phyloP scores from a whole-genome alignment of 805 yeast species.

The Starmerella cellae region DNA sequence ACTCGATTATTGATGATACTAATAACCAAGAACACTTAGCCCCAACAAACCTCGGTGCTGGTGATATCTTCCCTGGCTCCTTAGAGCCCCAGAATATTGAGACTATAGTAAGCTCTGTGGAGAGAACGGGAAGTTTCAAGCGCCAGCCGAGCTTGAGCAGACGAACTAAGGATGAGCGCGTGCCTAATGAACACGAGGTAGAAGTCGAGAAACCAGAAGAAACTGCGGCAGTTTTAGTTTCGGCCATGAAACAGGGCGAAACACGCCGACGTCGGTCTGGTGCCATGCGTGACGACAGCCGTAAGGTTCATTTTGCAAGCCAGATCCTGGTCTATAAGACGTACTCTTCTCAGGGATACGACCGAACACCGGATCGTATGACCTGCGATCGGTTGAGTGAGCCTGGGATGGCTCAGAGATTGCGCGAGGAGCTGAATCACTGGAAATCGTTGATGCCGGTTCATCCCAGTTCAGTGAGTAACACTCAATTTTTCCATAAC shows the following conservation, averaged over 20 bases:
- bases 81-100: slow-evolving; percentile 22
- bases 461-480: slow-evolving; percentile 63
- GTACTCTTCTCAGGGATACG: slow-evolving; percentile 69
- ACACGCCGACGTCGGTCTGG: slow-evolving; percentile 5
- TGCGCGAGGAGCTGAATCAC: slow-evolving; percentile 70
- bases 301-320: slow-evolving; percentile 44
- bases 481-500: slow-evolving; percentile 50
- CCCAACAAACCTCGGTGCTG: slow-evolving; percentile 12
- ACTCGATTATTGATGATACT: background rate
- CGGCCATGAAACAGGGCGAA: slow-evolving; percentile 1
- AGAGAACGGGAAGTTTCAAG: slow-evolving; percentile 27
- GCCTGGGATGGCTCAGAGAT: slow-evolving; percentile 71
- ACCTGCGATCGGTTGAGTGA: slow-evolving; percentile 39
- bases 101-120: slow-evolving; percentile 26
- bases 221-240: background rate
- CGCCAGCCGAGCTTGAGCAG: slow-evolving; percentile 23
- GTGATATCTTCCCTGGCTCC: slow-evolving; percentile 15
- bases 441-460: slow-evolving; percentile 71
- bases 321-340: slow-evolving; percentile 77
- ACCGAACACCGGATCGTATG: slow-evolving; percentile 82
- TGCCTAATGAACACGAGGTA: slow-evolving; percentile 25
- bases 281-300: background rate
- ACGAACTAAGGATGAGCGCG: slow-evolving; percentile 19
- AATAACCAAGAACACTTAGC: background rate
- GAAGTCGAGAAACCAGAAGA: slow-evolving; percentile 14